Evolutionary conservation across 305 asterid genomes (phyloP).

Genomic region (Striga hermonthica): DNA sequence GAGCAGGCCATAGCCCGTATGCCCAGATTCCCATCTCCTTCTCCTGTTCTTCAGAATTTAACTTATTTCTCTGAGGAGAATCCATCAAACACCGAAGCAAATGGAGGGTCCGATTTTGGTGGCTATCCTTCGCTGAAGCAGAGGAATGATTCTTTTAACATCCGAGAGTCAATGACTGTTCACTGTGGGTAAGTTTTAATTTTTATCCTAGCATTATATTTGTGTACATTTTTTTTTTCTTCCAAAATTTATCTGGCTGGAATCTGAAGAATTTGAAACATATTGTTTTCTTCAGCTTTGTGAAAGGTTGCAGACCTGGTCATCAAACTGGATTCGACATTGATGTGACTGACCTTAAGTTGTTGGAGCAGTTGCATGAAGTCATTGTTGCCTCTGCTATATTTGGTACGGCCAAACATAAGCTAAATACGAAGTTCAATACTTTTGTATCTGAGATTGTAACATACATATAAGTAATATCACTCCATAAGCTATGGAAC

Average conservation of each 20-base stretch:
- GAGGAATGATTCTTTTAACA: constrained; percentile 68
- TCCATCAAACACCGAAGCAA: constrained; percentile 55
- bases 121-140: constrained; percentile 85
- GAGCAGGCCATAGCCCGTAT: constrained; percentile 75
- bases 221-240: not conserved
- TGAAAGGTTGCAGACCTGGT: constrained; percentile 92
- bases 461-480: constrained; percentile 21
- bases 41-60: constrained; percentile 69
- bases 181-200: constrained; percentile 83
- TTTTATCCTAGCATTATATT: constrained; percentile 2
- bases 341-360: constrained; percentile 66
- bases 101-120: constrained; percentile 91
- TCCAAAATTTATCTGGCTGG: constrained; percentile 7
- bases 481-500: constrained; percentile 26
- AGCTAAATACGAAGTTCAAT: constrained; percentile 28
- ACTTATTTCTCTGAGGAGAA: constrained; percentile 67
- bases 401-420: constrained; percentile 63
- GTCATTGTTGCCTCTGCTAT: constrained; percentile 97
- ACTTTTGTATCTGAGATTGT: constrained; percentile 25
- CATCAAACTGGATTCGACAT: constrained; percentile 82
- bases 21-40: constrained; percentile 68
- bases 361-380: constrained; percentile 74
- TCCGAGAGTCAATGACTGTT: constrained; percentile 79
- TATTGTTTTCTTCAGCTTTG: constrained; percentile 53
- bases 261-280: constrained; percentile 18